phyloP scores from a whole-genome alignment of 345 rosid genomes.

The Salix purpurea region DNA sequence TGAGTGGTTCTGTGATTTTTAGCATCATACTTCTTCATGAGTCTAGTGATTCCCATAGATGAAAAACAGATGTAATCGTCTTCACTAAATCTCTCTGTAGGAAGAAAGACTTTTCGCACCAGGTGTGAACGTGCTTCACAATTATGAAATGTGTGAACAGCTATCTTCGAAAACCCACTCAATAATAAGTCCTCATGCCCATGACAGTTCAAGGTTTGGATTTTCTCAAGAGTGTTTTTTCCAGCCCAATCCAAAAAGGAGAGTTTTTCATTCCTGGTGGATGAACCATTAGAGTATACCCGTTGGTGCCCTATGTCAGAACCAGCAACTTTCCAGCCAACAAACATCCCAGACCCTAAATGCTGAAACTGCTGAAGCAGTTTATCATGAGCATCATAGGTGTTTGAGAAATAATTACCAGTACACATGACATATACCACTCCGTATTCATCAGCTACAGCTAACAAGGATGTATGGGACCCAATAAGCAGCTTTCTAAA shows the following conservation, averaged over 20 bases:
- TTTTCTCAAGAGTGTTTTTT: conserved; percentile 24
- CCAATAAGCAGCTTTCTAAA: conserved; percentile 73
- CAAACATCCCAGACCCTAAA: conserved; percentile 57
- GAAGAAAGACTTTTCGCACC: conserved; percentile 57
- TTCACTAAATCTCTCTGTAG: conserved; percentile 45
- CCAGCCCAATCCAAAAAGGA: conserved; percentile 13
- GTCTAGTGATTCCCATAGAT: conserved; percentile 74
- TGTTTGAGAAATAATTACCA: conserved; percentile 46
- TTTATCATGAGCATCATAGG: conserved; percentile 29
- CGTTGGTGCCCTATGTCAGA: conserved; percentile 56
- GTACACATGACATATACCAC: conserved; percentile 52
- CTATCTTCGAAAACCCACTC: conserved; percentile 47
- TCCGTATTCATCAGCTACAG: conserved; percentile 77
- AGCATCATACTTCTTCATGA: conserved; percentile 43
- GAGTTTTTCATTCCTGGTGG: conserved; percentile 20
- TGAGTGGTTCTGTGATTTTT: conserved; percentile 30
- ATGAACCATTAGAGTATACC: conserved; percentile 23
- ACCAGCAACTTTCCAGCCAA: conserved; percentile 74
- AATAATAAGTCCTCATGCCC: conserved; percentile 34
- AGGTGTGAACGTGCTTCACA: conserved; percentile 33
- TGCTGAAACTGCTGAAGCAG: conserved; percentile 47
- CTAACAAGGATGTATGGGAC: conserved; percentile 63
- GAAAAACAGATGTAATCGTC: conserved; percentile 74
- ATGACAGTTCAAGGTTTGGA: conserved; percentile 24
- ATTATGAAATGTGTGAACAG: conserved; percentile 26